Percentiles rank a stretch among this genome's conserved stretches.
These are phyloP conservation scores for Paxillus involutus DNA, from an alignment of 768 basidiomycete species.

Conservation along the genomic window DNA sequence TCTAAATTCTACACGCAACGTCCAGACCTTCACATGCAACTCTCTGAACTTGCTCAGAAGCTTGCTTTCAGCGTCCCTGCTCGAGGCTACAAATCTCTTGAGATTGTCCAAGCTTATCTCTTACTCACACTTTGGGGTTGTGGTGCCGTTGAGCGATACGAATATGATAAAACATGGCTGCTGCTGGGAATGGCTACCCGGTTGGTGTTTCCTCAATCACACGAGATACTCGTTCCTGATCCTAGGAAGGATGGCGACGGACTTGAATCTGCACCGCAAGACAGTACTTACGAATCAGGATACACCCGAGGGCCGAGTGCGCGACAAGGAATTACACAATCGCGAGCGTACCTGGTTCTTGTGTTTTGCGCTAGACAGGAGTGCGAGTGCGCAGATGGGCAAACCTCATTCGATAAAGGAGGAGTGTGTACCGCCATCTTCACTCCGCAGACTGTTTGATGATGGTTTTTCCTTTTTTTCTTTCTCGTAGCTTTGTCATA, in stretches of 20 bases:
- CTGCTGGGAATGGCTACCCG: constrained; percentile 84
- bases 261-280: constrained; percentile 93
- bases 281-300: constrained; percentile 58
- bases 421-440: constrained; percentile 61
- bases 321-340: constrained; percentile 87
- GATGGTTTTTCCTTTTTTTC: neutral
- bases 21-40: constrained; percentile 75
- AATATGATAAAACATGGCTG: constrained; percentile 94
- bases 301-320: constrained; percentile 75
- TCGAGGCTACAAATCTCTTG: constrained; percentile 87
- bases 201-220: constrained; percentile 36
- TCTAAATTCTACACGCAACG: constrained; percentile 84
- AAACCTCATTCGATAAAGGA: constrained; percentile 92
- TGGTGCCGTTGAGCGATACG: constrained; percentile 93
- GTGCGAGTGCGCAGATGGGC: constrained; percentile 93
- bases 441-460: neutral
- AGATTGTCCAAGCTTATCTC: constrained; percentile 94
- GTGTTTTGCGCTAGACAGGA: constrained; percentile 84
- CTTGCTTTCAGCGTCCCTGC: constrained; percentile 88
- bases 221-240: constrained; percentile 9
- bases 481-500: constrained; percentile 69
- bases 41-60: constrained; percentile 82
- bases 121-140: constrained; percentile 88
- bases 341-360: constrained; percentile 94
- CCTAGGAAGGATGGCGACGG: constrained; percentile 80